These are phyloP conservation scores for Chrysoporthe cubensis DNA, from an alignment of 2,329 filamentous ascomycete species.

Conservation along the genomic window DNA sequence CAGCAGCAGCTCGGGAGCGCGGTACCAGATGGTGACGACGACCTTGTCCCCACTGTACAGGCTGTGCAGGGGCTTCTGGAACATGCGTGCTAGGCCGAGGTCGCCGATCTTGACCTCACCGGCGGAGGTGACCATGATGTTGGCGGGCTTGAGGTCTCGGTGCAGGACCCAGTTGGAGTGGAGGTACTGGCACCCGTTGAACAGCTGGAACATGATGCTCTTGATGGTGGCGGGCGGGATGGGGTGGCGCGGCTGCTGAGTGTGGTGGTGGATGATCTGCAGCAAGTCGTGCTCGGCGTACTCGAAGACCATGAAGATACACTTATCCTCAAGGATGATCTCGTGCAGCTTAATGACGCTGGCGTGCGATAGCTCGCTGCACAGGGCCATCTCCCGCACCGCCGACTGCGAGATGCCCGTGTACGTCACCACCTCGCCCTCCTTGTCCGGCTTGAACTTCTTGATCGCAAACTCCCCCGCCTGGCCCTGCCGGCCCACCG, in stretches of 20 bases:
- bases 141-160: slow-evolving; percentile 79
- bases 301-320: slow-evolving; percentile 99
- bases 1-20: slow-evolving; percentile 89
- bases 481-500: slow-evolving; percentile 73
- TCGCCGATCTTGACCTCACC: slow-evolving; percentile 96
- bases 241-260: slow-evolving; percentile 81
- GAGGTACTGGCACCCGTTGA: slow-evolving; percentile 93
- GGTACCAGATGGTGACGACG: slow-evolving; percentile 99
- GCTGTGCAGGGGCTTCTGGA: slow-evolving; percentile 90
- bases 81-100: slow-evolving; percentile 86
- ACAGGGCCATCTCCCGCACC: slow-evolving; percentile 95
- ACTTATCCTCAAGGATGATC: slow-evolving; percentile 97
- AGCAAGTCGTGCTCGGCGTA: slow-evolving; percentile 97
- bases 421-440: slow-evolving; percentile 92
- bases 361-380: slow-evolving; percentile 84
- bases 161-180: slow-evolving; percentile 98
- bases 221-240: slow-evolving; percentile 90
- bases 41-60: slow-evolving; percentile 96
- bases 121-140: slow-evolving; percentile 94
- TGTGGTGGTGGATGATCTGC: slow-evolving; percentile 98
- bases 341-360: slow-evolving; percentile 92
- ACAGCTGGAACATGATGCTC: slow-evolving; percentile 92
- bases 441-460: slow-evolving; percentile 99
- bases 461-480: slow-evolving; percentile 95
- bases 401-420: slow-evolving; percentile 98